Conservation (phyloP, 2,329 filamentous ascomycete genomes). For the Monilinia aucupariae region DNA sequence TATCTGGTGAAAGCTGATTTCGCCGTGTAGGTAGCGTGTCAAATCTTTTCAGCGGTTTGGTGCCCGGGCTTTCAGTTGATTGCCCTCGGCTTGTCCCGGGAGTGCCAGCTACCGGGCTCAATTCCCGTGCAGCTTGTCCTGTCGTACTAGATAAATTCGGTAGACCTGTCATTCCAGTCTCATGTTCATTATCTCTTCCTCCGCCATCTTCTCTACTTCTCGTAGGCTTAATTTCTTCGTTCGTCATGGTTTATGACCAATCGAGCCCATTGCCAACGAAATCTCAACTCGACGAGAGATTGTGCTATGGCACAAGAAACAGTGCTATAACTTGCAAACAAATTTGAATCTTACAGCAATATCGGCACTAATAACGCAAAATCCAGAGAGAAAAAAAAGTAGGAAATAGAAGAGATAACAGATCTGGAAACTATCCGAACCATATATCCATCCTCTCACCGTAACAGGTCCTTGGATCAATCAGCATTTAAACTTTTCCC, state of each 20-base stretch:
- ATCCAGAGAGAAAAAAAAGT: not conserved
- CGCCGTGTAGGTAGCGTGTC: slow-evolving; percentile 11
- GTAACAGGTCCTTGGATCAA: not conserved
- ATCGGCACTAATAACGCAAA: not conserved
- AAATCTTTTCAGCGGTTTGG: slow-evolving; percentile 10
- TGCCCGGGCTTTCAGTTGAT: not conserved
- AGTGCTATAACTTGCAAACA: not conserved
- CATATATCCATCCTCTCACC: slow-evolving; percentile 2
- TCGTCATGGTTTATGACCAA: not conserved
- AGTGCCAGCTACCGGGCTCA: not conserved
- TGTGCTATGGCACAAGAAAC: not conserved
- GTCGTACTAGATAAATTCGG: not conserved
- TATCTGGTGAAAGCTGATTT: slow-evolving; percentile 8
- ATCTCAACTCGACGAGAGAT: not conserved
- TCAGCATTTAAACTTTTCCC: slow-evolving; percentile 1
- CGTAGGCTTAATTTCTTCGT: slow-evolving; percentile 1
- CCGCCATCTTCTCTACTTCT: slow-evolving; percentile 5
- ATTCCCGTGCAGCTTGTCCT: not conserved
- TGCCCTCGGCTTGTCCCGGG: not conserved
- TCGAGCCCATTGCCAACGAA: not conserved
- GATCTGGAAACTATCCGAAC: not conserved
- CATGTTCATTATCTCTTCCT: slow-evolving; percentile 10
- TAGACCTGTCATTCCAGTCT: not conserved
- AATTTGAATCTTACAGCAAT: not conserved
- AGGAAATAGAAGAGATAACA: not conserved